Evolutionary conservation across 2,329 filamentous ascomycete species (phyloP).

Genomic region (Xylaria sp.): DNA sequence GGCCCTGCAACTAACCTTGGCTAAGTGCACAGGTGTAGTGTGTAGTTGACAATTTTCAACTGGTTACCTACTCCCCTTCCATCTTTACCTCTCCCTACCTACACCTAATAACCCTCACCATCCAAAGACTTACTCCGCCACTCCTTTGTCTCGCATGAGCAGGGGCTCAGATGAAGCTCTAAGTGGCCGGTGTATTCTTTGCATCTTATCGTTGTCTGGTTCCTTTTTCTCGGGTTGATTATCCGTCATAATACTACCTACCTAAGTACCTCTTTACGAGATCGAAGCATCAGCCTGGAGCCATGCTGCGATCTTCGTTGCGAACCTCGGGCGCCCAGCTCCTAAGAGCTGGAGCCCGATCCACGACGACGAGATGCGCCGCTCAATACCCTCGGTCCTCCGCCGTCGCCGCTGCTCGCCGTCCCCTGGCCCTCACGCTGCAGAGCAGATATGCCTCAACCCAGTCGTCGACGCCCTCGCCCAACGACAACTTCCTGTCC

Average conservation of each 20-base stretch:
- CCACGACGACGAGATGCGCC: slow-evolving; percentile 52
- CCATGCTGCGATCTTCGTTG: slow-evolving; percentile 79
- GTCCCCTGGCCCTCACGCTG: slow-evolving; percentile 61
- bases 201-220: slow-evolving; percentile 24
- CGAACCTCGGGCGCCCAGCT: slow-evolving; percentile 73
- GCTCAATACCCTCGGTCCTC: slow-evolving; percentile 54
- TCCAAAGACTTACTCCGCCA: slow-evolving; percentile 61
- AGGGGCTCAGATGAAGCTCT: slow-evolving; percentile 41
- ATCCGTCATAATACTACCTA: slow-evolving; percentile 17
- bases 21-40: slow-evolving; percentile 1
- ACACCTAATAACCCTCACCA: slow-evolving; percentile 31
- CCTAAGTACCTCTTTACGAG: slow-evolving; percentile 25
- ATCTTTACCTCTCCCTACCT: slow-evolving; percentile 17
- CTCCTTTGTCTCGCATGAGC: slow-evolving; percentile 55
- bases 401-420: slow-evolving; percentile 60
- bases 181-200: slow-evolving; percentile 45
- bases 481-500: slow-evolving; percentile 95
- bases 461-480: slow-evolving; percentile 70
- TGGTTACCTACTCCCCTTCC: background rate
- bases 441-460: slow-evolving; percentile 67
- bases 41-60: slow-evolving; percentile 37
- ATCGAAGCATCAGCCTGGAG: slow-evolving; percentile 55
- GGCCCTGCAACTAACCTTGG: slow-evolving; percentile 14
- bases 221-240: slow-evolving; percentile 30
- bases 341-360: slow-evolving; percentile 63